These are phyloP conservation scores for Codiaeum variegatum DNA, from an alignment of 441 rosid genomes.

Conservation along the genomic window DNA sequence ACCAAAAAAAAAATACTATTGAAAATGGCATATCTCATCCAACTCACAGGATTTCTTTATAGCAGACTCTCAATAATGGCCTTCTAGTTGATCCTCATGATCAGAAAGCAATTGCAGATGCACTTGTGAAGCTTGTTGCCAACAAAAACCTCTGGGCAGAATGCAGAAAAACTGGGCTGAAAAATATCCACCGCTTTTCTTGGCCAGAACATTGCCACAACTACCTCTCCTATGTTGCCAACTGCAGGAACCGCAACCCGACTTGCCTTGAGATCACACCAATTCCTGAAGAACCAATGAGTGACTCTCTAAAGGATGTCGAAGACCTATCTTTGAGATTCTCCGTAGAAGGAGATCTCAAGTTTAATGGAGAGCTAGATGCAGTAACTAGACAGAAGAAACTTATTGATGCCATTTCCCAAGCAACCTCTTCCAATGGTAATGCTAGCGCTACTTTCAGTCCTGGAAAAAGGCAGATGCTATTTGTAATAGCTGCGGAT, in stretches of 20 bases:
- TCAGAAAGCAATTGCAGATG: slow-evolving; percentile 55
- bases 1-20: background rate
- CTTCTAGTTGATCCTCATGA: slow-evolving; percentile 65
- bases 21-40: background rate
- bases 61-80: slow-evolving; percentile 61
- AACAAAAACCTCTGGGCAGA: slow-evolving; percentile 60
- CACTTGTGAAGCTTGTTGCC: slow-evolving; percentile 61
- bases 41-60: slow-evolving; percentile 19
- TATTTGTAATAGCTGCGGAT: slow-evolving; percentile 66
- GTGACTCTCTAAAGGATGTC: slow-evolving; percentile 74
- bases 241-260: slow-evolving; percentile 77
- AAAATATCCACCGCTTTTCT: slow-evolving; percentile 57
- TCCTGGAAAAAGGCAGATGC: slow-evolving; percentile 77
- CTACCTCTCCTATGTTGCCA: slow-evolving; percentile 76
- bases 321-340: slow-evolving; percentile 79
- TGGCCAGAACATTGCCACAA: slow-evolving; percentile 76
- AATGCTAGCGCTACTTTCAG: slow-evolving; percentile 37
- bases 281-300: slow-evolving; percentile 77
- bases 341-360: slow-evolving; percentile 71
- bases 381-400: slow-evolving; percentile 69
- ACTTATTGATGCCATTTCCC: slow-evolving; percentile 60
- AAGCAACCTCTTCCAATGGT: slow-evolving; percentile 45
- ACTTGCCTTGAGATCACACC: slow-evolving; percentile 56
- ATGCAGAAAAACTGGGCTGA: slow-evolving; percentile 55
- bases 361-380: slow-evolving; percentile 66